Evolutionary conservation across 768 basidiomycete genomes (phyloP).

Genomic region (Trametes sanguinea): DNA sequence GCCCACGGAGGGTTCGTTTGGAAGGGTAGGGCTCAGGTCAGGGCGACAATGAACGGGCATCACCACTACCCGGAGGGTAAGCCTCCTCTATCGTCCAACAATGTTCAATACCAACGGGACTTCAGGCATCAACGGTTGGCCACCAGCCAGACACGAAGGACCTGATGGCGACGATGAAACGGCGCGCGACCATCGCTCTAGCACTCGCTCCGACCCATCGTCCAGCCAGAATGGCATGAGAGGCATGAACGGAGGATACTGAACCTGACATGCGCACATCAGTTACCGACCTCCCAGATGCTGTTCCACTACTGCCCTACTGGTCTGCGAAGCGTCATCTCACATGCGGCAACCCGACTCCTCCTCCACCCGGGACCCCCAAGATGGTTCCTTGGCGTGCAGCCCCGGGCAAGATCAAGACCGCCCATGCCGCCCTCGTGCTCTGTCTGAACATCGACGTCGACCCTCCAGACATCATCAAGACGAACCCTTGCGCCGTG

Average conservation of each 20-base stretch:
- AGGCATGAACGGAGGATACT: slow-evolving; percentile 30
- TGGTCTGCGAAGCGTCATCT: slow-evolving; percentile 91
- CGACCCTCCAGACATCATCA: slow-evolving; percentile 96
- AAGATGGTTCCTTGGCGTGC: slow-evolving; percentile 80
- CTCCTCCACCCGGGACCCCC: slow-evolving; percentile 63
- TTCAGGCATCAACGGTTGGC: slow-evolving; percentile 19
- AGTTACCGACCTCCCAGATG: slow-evolving; percentile 36
- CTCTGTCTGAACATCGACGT: slow-evolving; percentile 97
- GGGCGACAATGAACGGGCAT: slow-evolving; percentile 18
- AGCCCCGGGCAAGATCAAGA: slow-evolving; percentile 85
- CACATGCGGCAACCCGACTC: slow-evolving; percentile 84
- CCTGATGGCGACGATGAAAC: slow-evolving; percentile 34
- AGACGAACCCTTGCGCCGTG: slow-evolving; percentile 93
- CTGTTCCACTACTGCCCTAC: slow-evolving; percentile 69
- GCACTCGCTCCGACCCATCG: slow-evolving; percentile 34
- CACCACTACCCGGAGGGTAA: slow-evolving; percentile 17
- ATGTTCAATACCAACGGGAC: background rate
- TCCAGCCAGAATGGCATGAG: slow-evolving; percentile 26
- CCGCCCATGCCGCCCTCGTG: slow-evolving; percentile 83
- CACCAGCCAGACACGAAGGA: background rate
- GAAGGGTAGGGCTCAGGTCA: background rate
- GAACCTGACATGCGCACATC: slow-evolving; percentile 35
- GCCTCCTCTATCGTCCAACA: background rate
- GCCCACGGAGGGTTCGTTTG: background rate
- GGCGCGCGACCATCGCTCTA: slow-evolving; percentile 36